Percentiles rank a stretch among this genome's conserved stretches.
Conservation (phyloP, 352 stramenopile genomes). For the Phytophthora boehmeriae region DNA sequence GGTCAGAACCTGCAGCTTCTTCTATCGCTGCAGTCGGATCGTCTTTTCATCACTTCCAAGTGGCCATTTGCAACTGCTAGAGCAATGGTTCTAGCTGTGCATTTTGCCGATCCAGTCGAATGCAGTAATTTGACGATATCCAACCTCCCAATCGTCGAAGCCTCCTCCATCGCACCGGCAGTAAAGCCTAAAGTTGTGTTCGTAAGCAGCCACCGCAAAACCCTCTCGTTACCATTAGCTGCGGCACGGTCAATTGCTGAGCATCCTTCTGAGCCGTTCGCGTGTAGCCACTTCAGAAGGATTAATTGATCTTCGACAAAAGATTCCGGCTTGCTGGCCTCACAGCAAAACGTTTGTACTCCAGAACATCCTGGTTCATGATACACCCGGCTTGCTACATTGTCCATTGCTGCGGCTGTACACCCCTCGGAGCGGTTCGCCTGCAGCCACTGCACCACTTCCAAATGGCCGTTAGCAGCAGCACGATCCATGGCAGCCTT, state of each 20-base stretch:
- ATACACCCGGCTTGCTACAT: too few relatives aligned
- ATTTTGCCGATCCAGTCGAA: background rate
- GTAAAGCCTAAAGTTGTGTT: background rate
- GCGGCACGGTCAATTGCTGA: background rate
- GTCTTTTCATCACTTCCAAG: background rate
- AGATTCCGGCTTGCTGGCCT: too few relatives aligned
- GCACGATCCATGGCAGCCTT: conserved; percentile 12
- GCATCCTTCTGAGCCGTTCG: too few relatives aligned
- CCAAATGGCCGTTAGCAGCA: conserved; percentile 7
- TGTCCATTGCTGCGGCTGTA: conserved; percentile 1
- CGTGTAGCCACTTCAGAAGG: too few relatives aligned
- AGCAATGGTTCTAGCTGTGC: background rate
- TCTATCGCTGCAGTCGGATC: too few relatives aligned
- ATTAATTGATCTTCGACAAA: too few relatives aligned
- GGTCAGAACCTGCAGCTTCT: too few relatives aligned
- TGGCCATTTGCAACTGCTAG: background rate
- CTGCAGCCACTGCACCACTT: conserved; percentile 2
- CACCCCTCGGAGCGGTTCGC: background rate
- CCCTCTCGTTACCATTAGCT: background rate
- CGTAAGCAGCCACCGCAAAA: conserved; percentile 2
- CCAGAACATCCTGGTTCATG: too few relatives aligned
- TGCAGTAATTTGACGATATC: background rate
- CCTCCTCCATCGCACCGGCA: conserved; percentile 2
- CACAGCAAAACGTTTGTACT: too few relatives aligned
- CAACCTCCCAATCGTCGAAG: background rate